Base-by-base conservation (phyloP, 2,329 filamentous ascomycete genomes). In the Aspergillus melleus region DNA sequence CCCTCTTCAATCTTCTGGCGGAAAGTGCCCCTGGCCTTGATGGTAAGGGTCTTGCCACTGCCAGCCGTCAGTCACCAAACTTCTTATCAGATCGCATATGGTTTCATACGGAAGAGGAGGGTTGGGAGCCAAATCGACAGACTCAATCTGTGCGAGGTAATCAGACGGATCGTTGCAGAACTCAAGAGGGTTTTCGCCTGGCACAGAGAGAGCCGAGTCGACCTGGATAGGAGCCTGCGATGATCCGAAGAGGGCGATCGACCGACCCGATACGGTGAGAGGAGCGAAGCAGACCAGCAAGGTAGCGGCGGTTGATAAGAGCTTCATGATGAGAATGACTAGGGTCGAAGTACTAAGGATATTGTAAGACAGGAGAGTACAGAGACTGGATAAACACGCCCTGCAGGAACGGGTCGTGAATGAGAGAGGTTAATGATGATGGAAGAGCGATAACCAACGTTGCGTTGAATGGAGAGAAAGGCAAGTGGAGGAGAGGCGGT, bases 111-210 rank as follows among this genome's bases (percentile, higher is more conserved):
- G 83, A 73, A 86, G 74, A 39, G 95, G 95, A 61, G 94, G 95
- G 77, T 97, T 98, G 14, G 95, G 95, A 39, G 77, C 73, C 59
- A 99, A 79, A 70, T 97, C 88, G 58, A 98, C 92, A 51, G 85
- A 85, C 64, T 92, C 82, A 70, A 99, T 92, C 49, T 81, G 79
- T 67, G 97, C 81, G 59, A 93, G 84, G 74, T 97, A 87, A 54
- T 86, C 76, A 52, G 78, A 77, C 59, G 91, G 90, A 63, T 90
- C 84, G 60, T 80, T 79, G 66, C 95, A 99, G 79, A 90, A 91
- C 72, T 87, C 81, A 61, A 99, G 83, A 30, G 95, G 94, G 73
- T 94, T 96, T 54, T 94, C 82, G 74, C 95, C 93, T 1, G 91
- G 88, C 16, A 97, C 90, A 65, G 88, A 84, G 50, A 85, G 78